A percentile compares a stretch with the other conserved stretches of the same genome.
These are phyloP conservation scores for maize (Zea mays) DNA, from an alignment of 176 grass and related monocot species.

Conservation along the genomic window Zm-B73-REFERENCE-NAM-5.0 NC_050098.1:214117501-214118000, in stretches of 20 bases:
- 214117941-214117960: conserved; percentile 88
- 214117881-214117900: conserved; percentile 73
- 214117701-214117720: conserved; percentile 81
- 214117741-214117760: neutral
- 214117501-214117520: neutral
- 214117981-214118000: conserved; percentile 63
- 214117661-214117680: conserved; percentile 58
- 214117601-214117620: conserved; percentile 32
- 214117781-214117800: conserved; percentile 22
- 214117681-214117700: conserved; percentile 68
- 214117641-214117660: conserved; percentile 56
- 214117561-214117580: conserved; percentile 54
- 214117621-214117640: conserved; percentile 42
- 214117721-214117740: conserved; percentile 57
- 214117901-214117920: conserved; percentile 88
- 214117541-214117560: neutral
- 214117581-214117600: conserved; percentile 36
- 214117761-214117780: neutral
- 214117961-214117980: conserved; percentile 95
- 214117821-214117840: neutral
- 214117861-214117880: conserved; percentile 71
- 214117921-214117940: conserved; percentile 86
- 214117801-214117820: neutral
- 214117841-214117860: conserved; percentile 55
- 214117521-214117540: conserved; percentile 28